Evolutionary conservation across 768 basidiomycete genomes (phyloP), one percentile per base, ranked within the genome.

Genomic region (Scleroderma citrinum): DNA sequence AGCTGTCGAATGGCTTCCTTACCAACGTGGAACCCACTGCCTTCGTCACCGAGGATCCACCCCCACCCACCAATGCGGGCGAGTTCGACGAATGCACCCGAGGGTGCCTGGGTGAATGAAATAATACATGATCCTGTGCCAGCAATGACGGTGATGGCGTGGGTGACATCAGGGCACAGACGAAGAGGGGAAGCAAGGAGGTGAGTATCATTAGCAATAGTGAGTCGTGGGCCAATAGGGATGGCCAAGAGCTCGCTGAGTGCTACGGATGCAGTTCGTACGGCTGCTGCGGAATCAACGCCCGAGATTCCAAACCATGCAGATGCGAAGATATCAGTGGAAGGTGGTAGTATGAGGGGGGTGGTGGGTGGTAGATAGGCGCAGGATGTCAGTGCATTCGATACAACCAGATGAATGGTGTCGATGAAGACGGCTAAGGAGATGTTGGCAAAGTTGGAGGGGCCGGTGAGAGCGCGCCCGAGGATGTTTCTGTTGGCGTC

Each of bases 241-340:
- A 91, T 72, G 24, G 68, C 73, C 5, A 89, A 71, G 16, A 90
- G 74, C 3, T 59, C 58, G 2, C 85, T 76, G 37, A 90, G 68
- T 11, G 74, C 67, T 3, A 70, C 66, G 0, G 78, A 76, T 43
- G 91, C 71, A 10, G 72, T 72, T 13, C 72, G 75, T 48, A 82
- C 74, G 14, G 82, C 83, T 13, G 76, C 71, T 2, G 81, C 76
- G 10, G 85, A 85, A 63, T 92, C 91, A 24, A 87, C 84, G 30
- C 90, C 90, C 1, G 90, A 85, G 14, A 88, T 76, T 26, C 86
- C 90, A 58, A 93, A 79, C 87, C 89, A 93, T 0, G 84, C 90
- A 3, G 81, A 77, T 17, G 76, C 75, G 55, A 93, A 83, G 10
- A 60, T 32, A 13, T 64, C 65, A 16, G 66, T 71, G 19, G 61